These are phyloP conservation scores for Macrophomina pseudophaseolina DNA, from an alignment of 2,329 filamentous ascomycete species.

Conservation along the genomic window DNA sequence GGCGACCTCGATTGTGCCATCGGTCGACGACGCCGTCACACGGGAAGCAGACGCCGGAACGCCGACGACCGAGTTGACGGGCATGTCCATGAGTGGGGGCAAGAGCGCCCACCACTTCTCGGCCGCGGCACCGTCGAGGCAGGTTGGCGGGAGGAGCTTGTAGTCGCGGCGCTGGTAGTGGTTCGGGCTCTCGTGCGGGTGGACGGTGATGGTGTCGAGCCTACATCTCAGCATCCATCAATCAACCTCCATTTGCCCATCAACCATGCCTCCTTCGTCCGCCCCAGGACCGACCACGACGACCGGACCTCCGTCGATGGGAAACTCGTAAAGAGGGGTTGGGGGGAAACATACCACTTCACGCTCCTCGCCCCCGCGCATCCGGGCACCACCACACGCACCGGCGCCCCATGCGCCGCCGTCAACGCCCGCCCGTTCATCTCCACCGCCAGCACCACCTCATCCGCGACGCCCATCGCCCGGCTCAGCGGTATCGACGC, in stretches of 20 bases:
- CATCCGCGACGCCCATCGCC: constrained; percentile 50
- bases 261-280: too few relatives aligned
- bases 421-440: constrained; percentile 57
- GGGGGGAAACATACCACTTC: constrained; percentile 51
- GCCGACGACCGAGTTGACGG: constrained; percentile 61
- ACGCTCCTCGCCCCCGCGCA: constrained; percentile 60
- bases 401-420: constrained; percentile 58
- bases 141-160: constrained; percentile 62
- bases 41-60: constrained; percentile 52
- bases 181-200: constrained; percentile 57
- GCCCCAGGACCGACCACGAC: too few relatives aligned
- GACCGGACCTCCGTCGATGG: too few relatives aligned
- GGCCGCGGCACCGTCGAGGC: constrained; percentile 54
- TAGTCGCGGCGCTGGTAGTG: constrained; percentile 66
- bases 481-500: constrained; percentile 58
- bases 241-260: too few relatives aligned
- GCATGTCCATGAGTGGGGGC: constrained; percentile 60
- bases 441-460: constrained; percentile 56
- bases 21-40: constrained; percentile 42
- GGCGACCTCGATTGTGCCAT: constrained; percentile 54
- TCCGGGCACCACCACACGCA: constrained; percentile 59
- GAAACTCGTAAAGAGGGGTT: too few relatives aligned
- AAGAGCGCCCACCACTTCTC: constrained; percentile 58
- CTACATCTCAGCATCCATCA: not conserved
- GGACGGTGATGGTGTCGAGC: constrained; percentile 59